phyloP scores from a whole-genome alignment of 1,284 basidiomycete genomes.

The Ganoderma lingzhi region DNA sequence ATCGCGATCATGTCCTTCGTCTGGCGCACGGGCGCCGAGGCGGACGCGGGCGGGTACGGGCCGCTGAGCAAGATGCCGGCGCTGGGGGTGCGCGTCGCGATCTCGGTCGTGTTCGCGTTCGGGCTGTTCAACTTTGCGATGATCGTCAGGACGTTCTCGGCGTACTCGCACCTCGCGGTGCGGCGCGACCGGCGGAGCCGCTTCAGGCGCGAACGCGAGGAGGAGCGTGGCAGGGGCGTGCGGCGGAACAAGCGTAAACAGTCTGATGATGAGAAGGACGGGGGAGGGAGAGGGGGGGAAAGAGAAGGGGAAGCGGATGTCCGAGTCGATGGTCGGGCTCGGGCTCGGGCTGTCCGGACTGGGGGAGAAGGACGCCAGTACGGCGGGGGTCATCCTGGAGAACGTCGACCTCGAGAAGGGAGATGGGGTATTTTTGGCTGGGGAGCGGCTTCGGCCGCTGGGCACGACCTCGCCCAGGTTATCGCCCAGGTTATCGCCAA shows the following conservation, averaged over 20 bases:
- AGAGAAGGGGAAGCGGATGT: slow-evolving; percentile 23
- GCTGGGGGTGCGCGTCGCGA: slow-evolving; percentile 61
- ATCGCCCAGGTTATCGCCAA: slow-evolving; percentile 33
- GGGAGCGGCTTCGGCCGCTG: slow-evolving; percentile 23
- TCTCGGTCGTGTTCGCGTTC: slow-evolving; percentile 63
- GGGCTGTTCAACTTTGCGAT: slow-evolving; percentile 69
- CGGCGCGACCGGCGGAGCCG: slow-evolving; percentile 39
- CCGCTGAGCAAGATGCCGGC: slow-evolving; percentile 44
- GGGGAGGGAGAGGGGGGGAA: slow-evolving; percentile 25
- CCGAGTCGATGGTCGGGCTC: slow-evolving; percentile 35
- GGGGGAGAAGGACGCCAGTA: slow-evolving; percentile 18
- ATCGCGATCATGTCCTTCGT: slow-evolving; percentile 74
- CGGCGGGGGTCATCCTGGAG: slow-evolving; percentile 30
- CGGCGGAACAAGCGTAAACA: not conserved
- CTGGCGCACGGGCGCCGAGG: slow-evolving; percentile 69
- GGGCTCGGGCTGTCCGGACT: slow-evolving; percentile 37
- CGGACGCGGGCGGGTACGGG: slow-evolving; percentile 47
- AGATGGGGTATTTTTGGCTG: slow-evolving; percentile 28
- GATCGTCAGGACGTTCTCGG: slow-evolving; percentile 68
- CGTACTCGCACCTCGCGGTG: slow-evolving; percentile 50
- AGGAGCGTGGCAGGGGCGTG: slow-evolving; percentile 9
- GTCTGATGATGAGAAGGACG: slow-evolving; percentile 21
- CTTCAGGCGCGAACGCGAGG: slow-evolving; percentile 11
- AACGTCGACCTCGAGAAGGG: slow-evolving; percentile 37
- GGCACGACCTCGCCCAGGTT: slow-evolving; percentile 31